Evolutionary conservation across 352 stramenopile species (phyloP), one percentile per base, ranked within the genome.

Genomic region (Achlya hypogyna): DNA sequence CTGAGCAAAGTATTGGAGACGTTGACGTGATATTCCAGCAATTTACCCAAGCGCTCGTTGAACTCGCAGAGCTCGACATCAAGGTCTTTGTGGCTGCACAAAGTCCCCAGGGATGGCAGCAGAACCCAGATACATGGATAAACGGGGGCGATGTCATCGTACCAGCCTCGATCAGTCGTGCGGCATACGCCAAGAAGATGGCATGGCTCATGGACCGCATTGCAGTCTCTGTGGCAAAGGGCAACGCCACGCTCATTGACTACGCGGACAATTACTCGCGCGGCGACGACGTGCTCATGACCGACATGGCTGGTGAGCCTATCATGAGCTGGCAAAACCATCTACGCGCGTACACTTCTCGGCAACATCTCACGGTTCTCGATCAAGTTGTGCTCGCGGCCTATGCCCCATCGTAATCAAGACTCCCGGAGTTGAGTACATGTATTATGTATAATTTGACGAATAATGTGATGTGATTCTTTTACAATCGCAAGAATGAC

Each of bases 261-360:
- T 67, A 45, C 23, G 51, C 51, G 9, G 60, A 67, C 51, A 67
- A 67, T 34, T 25, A 58, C n/a, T 67, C 38, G 27, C 23, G 34
- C 28, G 34, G 51, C 22, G 60, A 56, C 43, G 40, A 14, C 22
- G 25, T 31, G n/a, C 12, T 35, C 12, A 12, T 58, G n/a, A 27
- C 51, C 22, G 49, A 67, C 22, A 20, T 22, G 16, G 14, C 43
- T 8, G 60, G 60, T 16, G 28, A 60, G 22, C 43, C 60, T 10
- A 18, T 58, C 20, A 58, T 58, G 22, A 25, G 10, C 18, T 4
- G 49, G 12, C 22, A 16, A 14, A 67, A 67, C 42, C 60, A 67
- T 28, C 25, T 67, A 22, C 14, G 42, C 8, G 60, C 34, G 14
- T 47, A 42, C 47, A 58, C 60, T 16, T 22, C 42, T 4, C 60